Evolutionary conservation across 225 moss, liverwort and hornwort genomes (phyloP).

Genomic region (Straminergon stramineum): DNA sequence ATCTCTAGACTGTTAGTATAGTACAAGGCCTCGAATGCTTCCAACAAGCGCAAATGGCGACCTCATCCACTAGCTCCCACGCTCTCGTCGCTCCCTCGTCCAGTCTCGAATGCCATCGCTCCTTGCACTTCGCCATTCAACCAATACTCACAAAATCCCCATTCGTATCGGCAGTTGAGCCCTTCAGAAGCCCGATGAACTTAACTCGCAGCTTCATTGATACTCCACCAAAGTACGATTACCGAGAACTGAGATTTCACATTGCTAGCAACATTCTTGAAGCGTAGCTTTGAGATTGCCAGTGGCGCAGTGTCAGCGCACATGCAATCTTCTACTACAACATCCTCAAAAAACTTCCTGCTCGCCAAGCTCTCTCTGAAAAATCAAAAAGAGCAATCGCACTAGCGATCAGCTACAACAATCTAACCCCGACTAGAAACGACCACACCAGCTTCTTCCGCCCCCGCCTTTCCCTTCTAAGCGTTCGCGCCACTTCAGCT

Average conservation of each 20-base stretch:
- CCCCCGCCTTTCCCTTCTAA: neutral
- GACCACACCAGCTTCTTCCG: neutral
- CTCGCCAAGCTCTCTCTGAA: neutral
- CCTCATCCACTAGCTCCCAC: neutral
- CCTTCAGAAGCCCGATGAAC: neutral
- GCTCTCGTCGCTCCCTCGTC: neutral
- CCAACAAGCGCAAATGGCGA: neutral
- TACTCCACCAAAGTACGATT: neutral
- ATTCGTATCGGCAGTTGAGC: neutral
- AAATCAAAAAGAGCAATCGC: neutral
- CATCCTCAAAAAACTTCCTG: neutral
- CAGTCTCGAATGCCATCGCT: neutral
- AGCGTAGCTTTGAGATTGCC: neutral
- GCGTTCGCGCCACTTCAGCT: neutral
- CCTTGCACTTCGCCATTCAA: slow-evolving; percentile 9
- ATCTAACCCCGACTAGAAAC: neutral
- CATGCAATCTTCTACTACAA: neutral
- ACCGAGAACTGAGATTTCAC: neutral
- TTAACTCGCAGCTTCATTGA: neutral
- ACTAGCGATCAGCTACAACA: neutral
- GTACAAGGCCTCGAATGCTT: neutral
- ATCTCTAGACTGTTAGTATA: neutral
- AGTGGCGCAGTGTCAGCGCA: neutral
- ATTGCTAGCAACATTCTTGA: neutral
- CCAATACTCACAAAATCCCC: neutral